Evolutionary conservation across 176 grass and related monocot species (phyloP), one percentile per base, ranked within the genome.

Genomic region (Lolium perenne): DNA sequence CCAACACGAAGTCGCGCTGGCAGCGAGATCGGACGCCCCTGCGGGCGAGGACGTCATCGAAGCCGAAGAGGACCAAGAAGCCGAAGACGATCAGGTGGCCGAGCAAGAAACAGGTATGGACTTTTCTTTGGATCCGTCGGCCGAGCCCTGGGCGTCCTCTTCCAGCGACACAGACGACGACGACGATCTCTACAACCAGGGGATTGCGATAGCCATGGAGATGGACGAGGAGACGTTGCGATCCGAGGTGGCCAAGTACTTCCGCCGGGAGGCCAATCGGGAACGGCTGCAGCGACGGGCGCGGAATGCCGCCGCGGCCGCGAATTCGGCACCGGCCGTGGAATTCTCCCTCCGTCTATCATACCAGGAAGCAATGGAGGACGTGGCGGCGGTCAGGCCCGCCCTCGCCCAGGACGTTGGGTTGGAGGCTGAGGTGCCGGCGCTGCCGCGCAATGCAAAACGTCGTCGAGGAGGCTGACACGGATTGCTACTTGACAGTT

Each of bases 201-300:
- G 72, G 7, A n/a, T 75, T 4, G 23, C 23, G 72, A 22, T 22
- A 53, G 72, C 72, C 13, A 51, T 51, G 72, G 14, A 0, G 72
- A 75, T 51, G 72, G 47, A 53, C 72, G 4, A 1, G 1, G 7
- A 29, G 22, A 9, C 14, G 14, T 51, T 75, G 15, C 22, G 1
- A 32, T 75, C 23, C 13, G 47, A 75, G 47, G 47, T 75, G 22
- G 72, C 72, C 47, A 32, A 0, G 72, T 51, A 75, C 53, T 23
- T 75, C 22, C 2, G 14, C 13, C 14, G 7, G 72, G 13, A 75
- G 72, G 23, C 22, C 72, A 29, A 53, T 4, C 47, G 22, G 72
- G 47, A 51, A 29, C 46, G 71, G 71, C 71, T 21, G 12, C 71
- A 48, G 71, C 71, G 71, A 45, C 71, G 71, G 22, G 71, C 71